Evolutionary conservation across 306 rosid genomes (phyloP), one percentile per base, ranked within the genome.

Genomic region (Acacia acuminata): DNA sequence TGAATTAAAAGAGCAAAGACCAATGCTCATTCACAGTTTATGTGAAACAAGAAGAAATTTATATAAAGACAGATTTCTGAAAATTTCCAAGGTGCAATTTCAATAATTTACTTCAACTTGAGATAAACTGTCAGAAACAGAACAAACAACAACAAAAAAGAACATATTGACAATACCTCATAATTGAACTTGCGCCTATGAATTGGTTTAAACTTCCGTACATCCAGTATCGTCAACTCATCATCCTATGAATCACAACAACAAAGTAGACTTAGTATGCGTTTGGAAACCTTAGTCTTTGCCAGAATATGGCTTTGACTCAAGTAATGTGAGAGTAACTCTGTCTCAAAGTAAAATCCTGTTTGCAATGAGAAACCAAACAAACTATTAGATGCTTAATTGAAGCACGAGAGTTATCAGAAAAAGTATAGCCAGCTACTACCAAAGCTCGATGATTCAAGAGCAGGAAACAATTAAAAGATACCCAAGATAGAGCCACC

Each of bases 211-310:
- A 96, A 96, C 81, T 92, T 96, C 84, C 99, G 90, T 76, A 93
- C 99, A 90, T 96, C 99, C 80, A 93, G 84, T 86, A 96, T 96
- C 24, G 98, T 96, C 66, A 96, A 85, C 79, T 96, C 99, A 71
- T 96, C 99, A 84, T 96, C 99, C 99, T 96, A 51, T 58, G 25
- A 53, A 77, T 68, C 17, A 79, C 36, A 80, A 67, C 36, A 14
- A 65, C 66, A 80, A 27, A 45, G 44, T 71, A 75, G 32, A 77
- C 38, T 25, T 79, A 45, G 53, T 9, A 30, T 58, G 65, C 2
- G 14, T n/a, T 58, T 58, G 65, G 63, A 56, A 56, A 56, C 27
- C 63, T 3, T 17, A 19, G 8, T 53, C 60, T 17, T n/a, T 2
- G 27, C 63, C 63, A 56, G n/a, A 56, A 56, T n/a, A 27, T 56